These are phyloP conservation scores for Galeopsis tetrahit DNA, from an alignment of 257 asterid genomes.

Conservation along the genomic window DNA sequence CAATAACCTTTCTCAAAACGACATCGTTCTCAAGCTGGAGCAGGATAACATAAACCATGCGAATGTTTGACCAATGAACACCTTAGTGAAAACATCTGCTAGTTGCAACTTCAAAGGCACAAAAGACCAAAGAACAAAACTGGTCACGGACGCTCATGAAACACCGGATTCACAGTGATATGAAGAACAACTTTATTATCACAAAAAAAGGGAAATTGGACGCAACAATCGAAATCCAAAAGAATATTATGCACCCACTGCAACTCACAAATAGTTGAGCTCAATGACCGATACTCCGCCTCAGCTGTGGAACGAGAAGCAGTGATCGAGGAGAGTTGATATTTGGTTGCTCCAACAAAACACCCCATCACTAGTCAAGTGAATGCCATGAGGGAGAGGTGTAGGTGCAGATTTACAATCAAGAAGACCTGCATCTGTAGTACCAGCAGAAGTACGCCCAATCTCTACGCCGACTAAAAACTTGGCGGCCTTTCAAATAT, in stretches of 20 bases:
- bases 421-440: not conserved
- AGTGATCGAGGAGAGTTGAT: not conserved
- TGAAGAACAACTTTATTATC: no score
- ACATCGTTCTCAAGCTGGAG: no score
- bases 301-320: not conserved
- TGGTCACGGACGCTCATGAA: no score
- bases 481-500: not conserved
- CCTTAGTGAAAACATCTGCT: no score
- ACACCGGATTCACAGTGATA: no score
- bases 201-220: no score
- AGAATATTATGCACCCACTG: not conserved
- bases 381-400: not conserved
- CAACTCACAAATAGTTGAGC: not conserved
- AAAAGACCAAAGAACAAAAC: no score
- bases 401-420: not conserved
- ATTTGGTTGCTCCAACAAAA: not conserved
- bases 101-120: no score
- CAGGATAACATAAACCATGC: no score
- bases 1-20: no score
- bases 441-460: not conserved
- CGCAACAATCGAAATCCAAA: no score
- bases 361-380: not conserved
- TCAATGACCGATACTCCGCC: not conserved
- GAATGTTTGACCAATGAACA: no score
- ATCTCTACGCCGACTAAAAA: not conserved